Conservation (phyloP, 2,329 filamentous ascomycete species). For the Venturia asperata region DNA sequence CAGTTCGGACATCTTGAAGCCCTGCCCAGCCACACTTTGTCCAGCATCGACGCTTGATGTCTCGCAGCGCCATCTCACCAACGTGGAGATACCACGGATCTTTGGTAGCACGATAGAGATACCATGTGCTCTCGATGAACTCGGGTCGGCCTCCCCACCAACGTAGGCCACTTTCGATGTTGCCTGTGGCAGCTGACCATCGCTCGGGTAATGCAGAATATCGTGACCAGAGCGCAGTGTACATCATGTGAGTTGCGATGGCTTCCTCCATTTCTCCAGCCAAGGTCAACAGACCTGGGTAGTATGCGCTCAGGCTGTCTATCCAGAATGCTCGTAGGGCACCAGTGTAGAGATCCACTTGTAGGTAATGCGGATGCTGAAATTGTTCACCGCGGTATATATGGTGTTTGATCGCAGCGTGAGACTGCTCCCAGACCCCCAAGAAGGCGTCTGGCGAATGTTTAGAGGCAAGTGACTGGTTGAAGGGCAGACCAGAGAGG, state of each 20-base stretch:
- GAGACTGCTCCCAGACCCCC: constrained; percentile 74
- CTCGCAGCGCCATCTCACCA: constrained; percentile 87
- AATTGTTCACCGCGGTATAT: constrained; percentile 69
- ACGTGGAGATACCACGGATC: constrained; percentile 96
- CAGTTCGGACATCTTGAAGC: constrained; percentile 52
- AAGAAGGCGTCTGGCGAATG: constrained; percentile 69
- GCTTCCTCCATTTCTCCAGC: constrained; percentile 89
- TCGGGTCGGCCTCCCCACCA: constrained; percentile 97
- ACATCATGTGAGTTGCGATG: constrained; percentile 79
- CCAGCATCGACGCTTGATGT: constrained; percentile 84
- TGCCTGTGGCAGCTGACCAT: constrained; percentile 79
- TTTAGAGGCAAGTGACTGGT: constrained; percentile 43
- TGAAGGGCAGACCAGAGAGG: constrained; percentile 60
- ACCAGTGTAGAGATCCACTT: constrained; percentile 80
- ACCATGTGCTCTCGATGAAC: constrained; percentile 94
- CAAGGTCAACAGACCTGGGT: constrained; percentile 77
- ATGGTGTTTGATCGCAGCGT: constrained; percentile 81
- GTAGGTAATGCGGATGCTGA: constrained; percentile 87
- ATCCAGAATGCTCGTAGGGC: constrained; percentile 90
- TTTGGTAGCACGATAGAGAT: constrained; percentile 85
- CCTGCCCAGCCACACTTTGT: constrained; percentile 91
- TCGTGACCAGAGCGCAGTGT: constrained; percentile 88
- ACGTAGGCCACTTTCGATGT: constrained; percentile 75
- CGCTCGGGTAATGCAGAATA: constrained; percentile 91
- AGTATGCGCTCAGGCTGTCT: constrained; percentile 92